Conservation (phyloP, 192 early-diverging fungal species). For the Mortierella alpina region DNA sequence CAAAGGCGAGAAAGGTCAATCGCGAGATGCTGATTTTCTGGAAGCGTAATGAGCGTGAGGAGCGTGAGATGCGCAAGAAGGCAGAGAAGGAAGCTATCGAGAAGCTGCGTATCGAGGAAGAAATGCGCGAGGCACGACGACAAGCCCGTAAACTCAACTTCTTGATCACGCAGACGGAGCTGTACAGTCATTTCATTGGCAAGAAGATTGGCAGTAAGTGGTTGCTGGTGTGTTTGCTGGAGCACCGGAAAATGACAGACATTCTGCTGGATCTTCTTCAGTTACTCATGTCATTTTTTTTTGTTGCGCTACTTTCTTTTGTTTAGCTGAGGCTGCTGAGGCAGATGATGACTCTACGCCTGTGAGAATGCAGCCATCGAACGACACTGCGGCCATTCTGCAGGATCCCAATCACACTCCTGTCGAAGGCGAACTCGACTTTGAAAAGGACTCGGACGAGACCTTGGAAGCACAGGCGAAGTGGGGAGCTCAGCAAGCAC, state of each 20-base stretch:
- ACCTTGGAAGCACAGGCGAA: conserved; percentile 75
- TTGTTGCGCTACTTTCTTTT: background rate
- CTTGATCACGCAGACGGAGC: conserved; percentile 91
- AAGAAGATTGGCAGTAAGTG: conserved; percentile 73
- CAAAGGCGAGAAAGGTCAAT: conserved; percentile 64
- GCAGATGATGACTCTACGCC: conserved; percentile 34
- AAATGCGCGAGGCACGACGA: conserved; percentile 80
- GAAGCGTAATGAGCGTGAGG: conserved; percentile 92
- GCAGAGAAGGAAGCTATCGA: conserved; percentile 90
- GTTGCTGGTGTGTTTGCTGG: background rate
- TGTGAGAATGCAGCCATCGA: conserved; percentile 31
- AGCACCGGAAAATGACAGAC: background rate
- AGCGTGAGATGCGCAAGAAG: conserved; percentile 87
- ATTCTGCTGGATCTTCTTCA: background rate
- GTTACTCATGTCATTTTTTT: background rate
- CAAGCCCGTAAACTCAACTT: conserved; percentile 94
- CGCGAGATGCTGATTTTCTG: conserved; percentile 87
- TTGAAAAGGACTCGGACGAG: conserved; percentile 73
- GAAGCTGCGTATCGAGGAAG: conserved; percentile 80
- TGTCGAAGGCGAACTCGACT: conserved; percentile 44
- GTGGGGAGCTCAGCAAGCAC: conserved; percentile 79
- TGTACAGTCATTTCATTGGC: conserved; percentile 93
- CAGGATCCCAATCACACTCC: conserved; percentile 50
- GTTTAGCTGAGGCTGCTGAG: conserved; percentile 40
- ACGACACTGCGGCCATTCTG: conserved; percentile 18